These are phyloP conservation scores for Panellus pusillus DNA, from an alignment of 768 basidiomycete species.

Conservation along the genomic window DNA sequence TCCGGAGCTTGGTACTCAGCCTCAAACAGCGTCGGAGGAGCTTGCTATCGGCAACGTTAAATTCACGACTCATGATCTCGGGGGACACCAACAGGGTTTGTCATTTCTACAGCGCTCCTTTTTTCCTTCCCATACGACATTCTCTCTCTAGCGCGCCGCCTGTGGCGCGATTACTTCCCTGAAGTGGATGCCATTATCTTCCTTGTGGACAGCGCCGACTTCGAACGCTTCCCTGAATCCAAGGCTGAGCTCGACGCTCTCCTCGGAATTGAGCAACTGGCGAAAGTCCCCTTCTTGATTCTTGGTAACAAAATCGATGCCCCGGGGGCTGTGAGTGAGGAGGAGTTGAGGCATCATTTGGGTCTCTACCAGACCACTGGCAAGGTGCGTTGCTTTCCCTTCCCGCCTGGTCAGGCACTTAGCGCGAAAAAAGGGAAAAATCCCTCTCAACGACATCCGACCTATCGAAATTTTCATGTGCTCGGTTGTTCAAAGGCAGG, in stretches of 20 bases:
- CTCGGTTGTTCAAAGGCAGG: conserved; percentile 98
- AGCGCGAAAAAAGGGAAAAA: conserved; percentile 74
- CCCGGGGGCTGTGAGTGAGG: conserved; percentile 95
- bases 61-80: conserved; percentile 98
- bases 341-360: conserved; percentile 92
- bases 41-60: conserved; percentile 98
- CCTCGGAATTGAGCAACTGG: conserved; percentile 91
- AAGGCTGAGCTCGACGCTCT: conserved; percentile 97
- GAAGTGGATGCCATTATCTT: conserved; percentile 99
- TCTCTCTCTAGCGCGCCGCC: conserved; percentile 75
- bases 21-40: conserved; percentile 88
- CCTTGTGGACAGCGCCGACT: conserved; percentile 96
- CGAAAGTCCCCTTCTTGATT: conserved; percentile 96
- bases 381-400: conserved; percentile 61
- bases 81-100: conserved; percentile 94
- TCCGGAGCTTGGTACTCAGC: conserved; percentile 2
- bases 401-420: conserved; percentile 5
- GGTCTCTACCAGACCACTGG: conserved; percentile 99
- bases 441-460: conserved; percentile 93
- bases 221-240: conserved; percentile 93
- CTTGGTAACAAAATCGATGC: conserved; percentile 99
- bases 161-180: conserved; percentile 99
- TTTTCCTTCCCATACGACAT: background rate
- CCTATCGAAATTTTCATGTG: conserved; percentile 99
- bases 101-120: background rate